These are phyloP conservation scores for Apiotrichum sp. DNA, from an alignment of 1,284 basidiomycete species.

Conservation along the genomic window DNA sequence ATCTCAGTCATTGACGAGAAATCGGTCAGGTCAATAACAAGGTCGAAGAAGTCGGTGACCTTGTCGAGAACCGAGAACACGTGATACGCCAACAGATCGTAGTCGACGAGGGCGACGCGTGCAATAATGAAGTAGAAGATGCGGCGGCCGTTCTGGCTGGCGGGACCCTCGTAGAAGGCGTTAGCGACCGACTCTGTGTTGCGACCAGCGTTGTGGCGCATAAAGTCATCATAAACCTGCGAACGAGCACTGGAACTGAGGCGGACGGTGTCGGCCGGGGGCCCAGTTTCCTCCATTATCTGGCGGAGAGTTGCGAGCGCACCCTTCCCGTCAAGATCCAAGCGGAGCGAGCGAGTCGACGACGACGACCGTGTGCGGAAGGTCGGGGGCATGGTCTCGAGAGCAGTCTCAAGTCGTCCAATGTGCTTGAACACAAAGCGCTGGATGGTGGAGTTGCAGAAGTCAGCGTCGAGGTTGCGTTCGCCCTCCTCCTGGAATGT, in stretches of 20 bases:
- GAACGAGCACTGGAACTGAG: conserved; percentile 53
- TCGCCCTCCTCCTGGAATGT: conserved; percentile 32
- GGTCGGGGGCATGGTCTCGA: conserved; percentile 27
- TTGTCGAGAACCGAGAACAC: conserved; percentile 61
- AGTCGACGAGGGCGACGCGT: conserved; percentile 74
- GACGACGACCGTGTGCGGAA: conserved; percentile 18
- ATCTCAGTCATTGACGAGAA: conserved; percentile 71
- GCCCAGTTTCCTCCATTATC: conserved; percentile 67
- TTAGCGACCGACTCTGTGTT: conserved; percentile 59
- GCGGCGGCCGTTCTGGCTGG: conserved; percentile 46
- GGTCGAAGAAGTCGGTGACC: conserved; percentile 54
- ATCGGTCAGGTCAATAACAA: conserved; percentile 75
- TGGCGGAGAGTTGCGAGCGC: conserved; percentile 70
- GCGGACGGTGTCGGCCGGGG: conserved; percentile 61
- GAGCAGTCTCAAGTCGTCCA: conserved; percentile 24
- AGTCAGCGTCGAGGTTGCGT: conserved; percentile 30
- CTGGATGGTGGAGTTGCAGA: conserved; percentile 36
- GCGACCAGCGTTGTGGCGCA: conserved; percentile 61
- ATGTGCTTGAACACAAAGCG: conserved; percentile 36
- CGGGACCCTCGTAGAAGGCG: conserved; percentile 61
- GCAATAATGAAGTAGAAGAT: conserved; percentile 54
- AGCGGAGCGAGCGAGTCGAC: conserved; percentile 32
- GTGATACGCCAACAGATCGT: conserved; percentile 76
- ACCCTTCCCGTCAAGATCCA: conserved; percentile 59
- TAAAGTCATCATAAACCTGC: conserved; percentile 53